Conservation (phyloP, 768 basidiomycete genomes). For the Lactarius deliciosus region DNA sequence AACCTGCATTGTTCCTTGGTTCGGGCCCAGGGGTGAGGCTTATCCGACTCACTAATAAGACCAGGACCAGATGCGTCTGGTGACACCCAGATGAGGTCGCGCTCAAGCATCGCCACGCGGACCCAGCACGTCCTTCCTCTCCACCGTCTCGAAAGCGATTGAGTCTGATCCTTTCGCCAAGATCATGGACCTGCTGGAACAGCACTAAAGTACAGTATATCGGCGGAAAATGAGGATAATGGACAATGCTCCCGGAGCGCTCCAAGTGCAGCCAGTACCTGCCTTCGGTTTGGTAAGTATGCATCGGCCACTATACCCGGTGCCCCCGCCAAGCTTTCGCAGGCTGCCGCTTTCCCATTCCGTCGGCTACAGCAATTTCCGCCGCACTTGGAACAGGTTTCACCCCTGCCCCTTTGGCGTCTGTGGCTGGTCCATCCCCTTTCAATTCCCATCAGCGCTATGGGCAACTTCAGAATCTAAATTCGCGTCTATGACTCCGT, state of each 20-base stretch:
- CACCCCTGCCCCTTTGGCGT: slow-evolving; percentile 25
- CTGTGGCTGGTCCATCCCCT: slow-evolving; percentile 27
- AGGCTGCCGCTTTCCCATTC: slow-evolving; percentile 36
- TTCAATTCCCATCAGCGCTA: slow-evolving; percentile 13
- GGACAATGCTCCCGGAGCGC: slow-evolving; percentile 26
- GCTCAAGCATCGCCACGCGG: slow-evolving; percentile 69
- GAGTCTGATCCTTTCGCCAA: slow-evolving; percentile 70
- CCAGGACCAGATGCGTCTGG: slow-evolving; percentile 17
- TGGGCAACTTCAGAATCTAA: slow-evolving; percentile 12
- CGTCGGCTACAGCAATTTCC: slow-evolving; percentile 32
- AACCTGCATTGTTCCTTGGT: slow-evolving; percentile 28
- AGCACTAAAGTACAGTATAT: slow-evolving; percentile 48
- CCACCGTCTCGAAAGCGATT: slow-evolving; percentile 55
- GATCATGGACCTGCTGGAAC: slow-evolving; percentile 50
- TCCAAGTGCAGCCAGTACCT: not conserved
- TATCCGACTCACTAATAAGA: slow-evolving; percentile 17
- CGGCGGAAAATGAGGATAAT: slow-evolving; percentile 58
- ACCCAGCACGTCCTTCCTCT: slow-evolving; percentile 63
- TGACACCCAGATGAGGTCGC: slow-evolving; percentile 30
- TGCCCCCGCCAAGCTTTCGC: slow-evolving; percentile 41
- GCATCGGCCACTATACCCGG: slow-evolving; percentile 36
- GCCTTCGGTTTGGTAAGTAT: slow-evolving; percentile 4
- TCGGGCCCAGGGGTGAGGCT: slow-evolving; percentile 9
- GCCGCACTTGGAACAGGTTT: slow-evolving; percentile 31
- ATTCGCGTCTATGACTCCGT: not conserved